Conservation (phyloP, 1,284 basidiomycete species). For the Papiliotrema fonsecae region DNA sequence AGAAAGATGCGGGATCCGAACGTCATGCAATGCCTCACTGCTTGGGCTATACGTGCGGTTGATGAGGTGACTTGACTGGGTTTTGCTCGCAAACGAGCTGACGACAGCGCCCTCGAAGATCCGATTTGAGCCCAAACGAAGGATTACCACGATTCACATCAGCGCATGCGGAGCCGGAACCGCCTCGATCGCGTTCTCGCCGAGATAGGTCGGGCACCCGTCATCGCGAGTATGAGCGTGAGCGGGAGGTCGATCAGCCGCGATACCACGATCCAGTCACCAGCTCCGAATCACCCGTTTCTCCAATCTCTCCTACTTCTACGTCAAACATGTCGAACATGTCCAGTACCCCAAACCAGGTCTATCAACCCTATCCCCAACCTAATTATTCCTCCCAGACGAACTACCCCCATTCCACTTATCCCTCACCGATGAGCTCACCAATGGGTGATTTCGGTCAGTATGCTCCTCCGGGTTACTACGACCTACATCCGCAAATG, state of each 20-base stretch:
- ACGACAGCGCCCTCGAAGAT: not conserved
- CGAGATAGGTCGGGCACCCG: no score
- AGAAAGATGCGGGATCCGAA: constrained; percentile 28
- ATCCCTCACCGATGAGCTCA: not conserved
- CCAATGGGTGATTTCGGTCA: not conserved
- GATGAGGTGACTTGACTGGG: constrained; percentile 29
- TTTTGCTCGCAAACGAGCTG: not conserved
- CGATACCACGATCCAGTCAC: not conserved
- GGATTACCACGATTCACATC: not conserved
- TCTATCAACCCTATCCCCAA: not conserved
- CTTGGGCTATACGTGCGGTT: constrained; percentile 37
- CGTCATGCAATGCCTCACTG: constrained; percentile 39
- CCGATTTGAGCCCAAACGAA: not conserved
- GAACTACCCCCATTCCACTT: not conserved
- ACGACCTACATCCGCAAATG: not conserved
- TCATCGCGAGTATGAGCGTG: not conserved
- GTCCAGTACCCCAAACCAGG: not conserved
- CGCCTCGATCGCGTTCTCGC: no score
- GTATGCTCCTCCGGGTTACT: not conserved
- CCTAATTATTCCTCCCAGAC: not conserved
- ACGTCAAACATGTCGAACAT: not conserved
- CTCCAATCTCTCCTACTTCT: not conserved
- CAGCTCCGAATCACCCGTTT: not conserved
- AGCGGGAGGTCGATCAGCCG: not conserved
- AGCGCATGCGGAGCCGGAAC: no score